Conservation (phyloP, 495 filamentous ascomycete species). For the Trichoderma gamsii region DNA sequence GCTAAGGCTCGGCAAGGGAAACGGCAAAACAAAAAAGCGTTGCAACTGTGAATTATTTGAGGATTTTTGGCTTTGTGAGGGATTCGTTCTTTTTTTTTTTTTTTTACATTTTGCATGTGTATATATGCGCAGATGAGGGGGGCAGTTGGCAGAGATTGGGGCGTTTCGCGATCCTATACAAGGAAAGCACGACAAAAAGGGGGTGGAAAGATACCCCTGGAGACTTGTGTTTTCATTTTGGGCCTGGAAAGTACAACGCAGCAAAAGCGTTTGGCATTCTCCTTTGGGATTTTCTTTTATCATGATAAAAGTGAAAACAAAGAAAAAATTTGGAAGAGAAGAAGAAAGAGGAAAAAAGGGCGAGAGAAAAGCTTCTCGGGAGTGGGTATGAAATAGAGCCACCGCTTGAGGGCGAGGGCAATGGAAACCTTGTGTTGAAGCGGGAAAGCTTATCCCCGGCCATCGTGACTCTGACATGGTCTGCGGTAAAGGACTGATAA, state of each 20-base stretch:
- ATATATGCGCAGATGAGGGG: not conserved
- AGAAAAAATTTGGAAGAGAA: not conserved
- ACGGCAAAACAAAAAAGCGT: conserved; percentile 27
- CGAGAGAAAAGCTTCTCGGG: not conserved
- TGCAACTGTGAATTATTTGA: conserved; percentile 16
- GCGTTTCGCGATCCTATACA: not conserved
- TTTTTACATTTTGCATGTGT: not conserved
- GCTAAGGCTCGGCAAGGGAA: conserved; percentile 2
- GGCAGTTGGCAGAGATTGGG: not conserved
- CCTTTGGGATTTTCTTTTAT: conserved; percentile 10
- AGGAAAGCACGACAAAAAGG: not conserved
- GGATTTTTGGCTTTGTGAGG: conserved; percentile 15
- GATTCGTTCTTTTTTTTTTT: not conserved
- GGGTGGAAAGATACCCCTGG: conserved; percentile 4
- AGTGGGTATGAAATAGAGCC: not conserved
- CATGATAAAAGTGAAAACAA: not conserved
- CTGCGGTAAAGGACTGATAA: not conserved
- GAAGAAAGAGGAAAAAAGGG: not conserved
- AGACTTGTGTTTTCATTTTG: conserved; percentile 1
- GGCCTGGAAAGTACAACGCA: not conserved
- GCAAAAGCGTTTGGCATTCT: conserved; percentile 3
- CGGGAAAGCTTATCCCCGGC: not conserved
- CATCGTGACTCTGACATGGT: conserved; percentile 1
- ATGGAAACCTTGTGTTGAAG: not conserved
- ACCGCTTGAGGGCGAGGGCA: not conserved